Percentiles rank a stretch among this genome's conserved stretches.
Conservation (phyloP, 768 basidiomycete genomes). For the Coprinopsis strossmayeri region DNA sequence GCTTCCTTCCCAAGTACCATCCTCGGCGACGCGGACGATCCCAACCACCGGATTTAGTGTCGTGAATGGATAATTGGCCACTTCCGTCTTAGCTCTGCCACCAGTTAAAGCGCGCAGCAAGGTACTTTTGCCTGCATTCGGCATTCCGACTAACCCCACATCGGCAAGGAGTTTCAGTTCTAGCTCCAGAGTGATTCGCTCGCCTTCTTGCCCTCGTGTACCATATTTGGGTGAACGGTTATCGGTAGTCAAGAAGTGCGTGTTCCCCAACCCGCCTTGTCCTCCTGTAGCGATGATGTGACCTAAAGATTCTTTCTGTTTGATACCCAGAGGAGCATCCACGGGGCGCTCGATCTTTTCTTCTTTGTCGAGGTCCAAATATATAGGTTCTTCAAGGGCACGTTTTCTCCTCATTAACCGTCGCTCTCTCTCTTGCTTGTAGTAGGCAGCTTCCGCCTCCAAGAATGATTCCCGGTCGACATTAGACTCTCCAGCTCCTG, state of each 20-base stretch:
- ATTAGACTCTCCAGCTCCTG: slow-evolving; percentile 56
- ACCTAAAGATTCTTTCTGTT: slow-evolving; percentile 45
- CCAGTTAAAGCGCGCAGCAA: slow-evolving; percentile 85
- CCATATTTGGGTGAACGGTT: slow-evolving; percentile 86
- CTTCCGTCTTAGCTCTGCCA: slow-evolving; percentile 73
- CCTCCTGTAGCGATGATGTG: slow-evolving; percentile 76
- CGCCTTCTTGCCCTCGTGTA: slow-evolving; percentile 68
- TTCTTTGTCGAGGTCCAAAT: slow-evolving; percentile 57
- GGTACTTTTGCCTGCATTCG: slow-evolving; percentile 93
- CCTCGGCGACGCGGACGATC: slow-evolving; percentile 76
- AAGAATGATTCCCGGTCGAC: slow-evolving; percentile 57
- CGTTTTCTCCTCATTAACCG: slow-evolving; percentile 40
- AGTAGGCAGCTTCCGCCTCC: slow-evolving; percentile 59
- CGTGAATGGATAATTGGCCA: slow-evolving; percentile 91
- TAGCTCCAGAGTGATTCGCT: slow-evolving; percentile 73
- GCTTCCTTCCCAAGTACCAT: slow-evolving; percentile 68
- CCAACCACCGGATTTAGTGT: slow-evolving; percentile 93
- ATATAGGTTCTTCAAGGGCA: slow-evolving; percentile 35
- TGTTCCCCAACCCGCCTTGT: slow-evolving; percentile 79
- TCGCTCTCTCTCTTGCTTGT: slow-evolving; percentile 55
- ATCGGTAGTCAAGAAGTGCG: slow-evolving; percentile 63
- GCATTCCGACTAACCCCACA: slow-evolving; percentile 93
- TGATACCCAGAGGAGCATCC: slow-evolving; percentile 60
- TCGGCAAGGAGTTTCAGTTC: slow-evolving; percentile 94
- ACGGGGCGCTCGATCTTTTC: slow-evolving; percentile 33